phyloP scores from a whole-genome alignment of 805 yeast genomes.

The Cyberlindnera xishuangbannaensis region DNA sequence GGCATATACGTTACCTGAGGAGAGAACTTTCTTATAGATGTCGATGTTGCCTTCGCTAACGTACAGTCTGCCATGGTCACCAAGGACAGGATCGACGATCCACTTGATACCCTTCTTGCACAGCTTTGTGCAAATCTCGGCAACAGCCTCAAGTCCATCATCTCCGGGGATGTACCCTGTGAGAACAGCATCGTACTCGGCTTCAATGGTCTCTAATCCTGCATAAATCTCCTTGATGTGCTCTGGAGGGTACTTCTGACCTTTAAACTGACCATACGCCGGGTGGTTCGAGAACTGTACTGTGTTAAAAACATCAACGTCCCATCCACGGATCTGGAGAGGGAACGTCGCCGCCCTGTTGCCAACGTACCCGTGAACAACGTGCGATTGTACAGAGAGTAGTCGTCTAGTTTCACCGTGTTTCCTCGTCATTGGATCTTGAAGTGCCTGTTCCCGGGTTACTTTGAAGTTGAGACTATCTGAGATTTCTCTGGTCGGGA shows the following conservation, averaged over 20 bases:
- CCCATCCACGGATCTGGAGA: constrained; percentile 82
- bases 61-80: constrained; percentile 82
- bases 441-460: too few relatives aligned
- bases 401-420: too few relatives aligned
- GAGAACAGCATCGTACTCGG: constrained; percentile 57
- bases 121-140: constrained; percentile 32
- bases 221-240: constrained; percentile 43
- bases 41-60: constrained; percentile 56
- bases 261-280: constrained; percentile 69
- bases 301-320: constrained; percentile 84
- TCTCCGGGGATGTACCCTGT: constrained; percentile 77
- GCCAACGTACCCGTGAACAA: constrained; percentile 94
- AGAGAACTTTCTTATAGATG: constrained; percentile 43
- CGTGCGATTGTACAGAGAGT: constrained; percentile 79
- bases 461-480: too few relatives aligned
- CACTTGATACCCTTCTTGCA: constrained; percentile 37
- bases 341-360: constrained; percentile 90
- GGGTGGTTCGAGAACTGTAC: constrained; percentile 91
- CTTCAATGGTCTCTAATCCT: constrained; percentile 47
- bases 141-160: constrained; percentile 47
- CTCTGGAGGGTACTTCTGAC: constrained; percentile 42
- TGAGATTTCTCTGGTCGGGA: too few relatives aligned
- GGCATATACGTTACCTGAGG: constrained; percentile 38
- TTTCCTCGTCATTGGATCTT: too few relatives aligned
- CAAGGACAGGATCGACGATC: constrained; percentile 87